These are phyloP conservation scores for Huntiella bhutanensis DNA, from an alignment of 2,329 filamentous ascomycete species.

Conservation along the genomic window DNA sequence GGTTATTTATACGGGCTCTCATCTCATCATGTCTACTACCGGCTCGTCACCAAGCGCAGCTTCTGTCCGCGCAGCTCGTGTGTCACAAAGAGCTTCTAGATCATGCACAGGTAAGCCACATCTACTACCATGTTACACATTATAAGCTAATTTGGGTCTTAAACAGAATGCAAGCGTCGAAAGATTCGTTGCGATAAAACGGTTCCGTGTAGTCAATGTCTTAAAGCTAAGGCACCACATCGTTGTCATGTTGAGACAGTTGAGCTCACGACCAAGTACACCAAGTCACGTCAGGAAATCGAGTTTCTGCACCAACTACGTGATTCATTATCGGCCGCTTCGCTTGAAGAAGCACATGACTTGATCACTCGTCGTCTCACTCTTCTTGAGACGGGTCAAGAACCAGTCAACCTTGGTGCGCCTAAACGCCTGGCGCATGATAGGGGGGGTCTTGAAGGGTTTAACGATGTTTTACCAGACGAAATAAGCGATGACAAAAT, in stretches of 20 bases:
- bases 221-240: slow-evolving; percentile 8
- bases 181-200: slow-evolving; percentile 11
- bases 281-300: slow-evolving; percentile 11
- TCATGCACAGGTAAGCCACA: slow-evolving; percentile 9
- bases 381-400: slow-evolving; percentile 9
- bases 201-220: slow-evolving; percentile 10
- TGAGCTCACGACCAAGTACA: slow-evolving; percentile 11
- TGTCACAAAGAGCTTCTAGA: slow-evolving; percentile 10
- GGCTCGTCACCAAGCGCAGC: slow-evolving; percentile 4
- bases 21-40: slow-evolving; percentile 1
- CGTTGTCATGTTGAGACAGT: slow-evolving; percentile 10
- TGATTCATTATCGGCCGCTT: slow-evolving; percentile 1
- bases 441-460: slow-evolving; percentile 1
- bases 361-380: slow-evolving; percentile 6
- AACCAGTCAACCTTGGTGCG: not conserved
- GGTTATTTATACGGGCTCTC: too few species aligned
- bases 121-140: not conserved
- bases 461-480: slow-evolving; percentile 8
- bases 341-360: slow-evolving; percentile 4
- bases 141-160: not conserved
- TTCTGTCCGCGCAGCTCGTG: slow-evolving; percentile 1
- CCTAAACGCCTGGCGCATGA: not conserved
- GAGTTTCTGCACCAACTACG: slow-evolving; percentile 9
- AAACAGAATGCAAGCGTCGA: slow-evolving; percentile 10
- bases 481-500: slow-evolving; percentile 4